Percentiles rank a stretch among this genome's conserved stretches.
These are phyloP conservation scores for Yamadazyma buinensis DNA, from an alignment of 1,139 yeast genomes.

Conservation along the genomic window DNA sequence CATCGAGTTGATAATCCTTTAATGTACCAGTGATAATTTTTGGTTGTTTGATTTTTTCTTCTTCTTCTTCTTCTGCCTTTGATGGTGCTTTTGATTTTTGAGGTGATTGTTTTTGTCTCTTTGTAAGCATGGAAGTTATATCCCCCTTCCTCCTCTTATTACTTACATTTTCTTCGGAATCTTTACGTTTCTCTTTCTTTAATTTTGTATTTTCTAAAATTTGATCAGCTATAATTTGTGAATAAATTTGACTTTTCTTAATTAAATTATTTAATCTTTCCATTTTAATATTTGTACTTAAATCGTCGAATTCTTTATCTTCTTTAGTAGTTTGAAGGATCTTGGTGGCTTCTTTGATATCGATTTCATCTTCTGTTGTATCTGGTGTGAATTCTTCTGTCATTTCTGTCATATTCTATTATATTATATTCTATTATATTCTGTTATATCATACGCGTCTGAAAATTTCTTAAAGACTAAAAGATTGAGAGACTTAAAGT, in stretches of 20 bases:
- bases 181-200: constrained; percentile 9
- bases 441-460: neutral
- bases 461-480: neutral
- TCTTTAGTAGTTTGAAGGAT: constrained; percentile 14
- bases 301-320: constrained; percentile 37
- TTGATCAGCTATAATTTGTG: constrained; percentile 78
- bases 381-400: neutral
- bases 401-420: no score
- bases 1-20: constrained; percentile 85
- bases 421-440: no score
- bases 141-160: constrained; percentile 6
- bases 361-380: constrained; percentile 3
- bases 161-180: neutral
- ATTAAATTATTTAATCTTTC: constrained; percentile 67
- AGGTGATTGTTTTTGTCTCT: constrained; percentile 11
- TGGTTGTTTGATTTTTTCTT: constrained; percentile 50
- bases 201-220: constrained; percentile 38
- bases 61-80: neutral
- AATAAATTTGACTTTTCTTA: constrained; percentile 78
- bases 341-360: neutral
- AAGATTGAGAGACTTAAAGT: constrained; percentile 24
- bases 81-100: no score
- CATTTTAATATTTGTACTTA: constrained; percentile 45
- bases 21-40: constrained; percentile 56
- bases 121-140: constrained; percentile 12